phyloP scores from a whole-genome alignment of 1,284 basidiomycete genomes.

The Melanopsichium pennsylvanicum region DNA sequence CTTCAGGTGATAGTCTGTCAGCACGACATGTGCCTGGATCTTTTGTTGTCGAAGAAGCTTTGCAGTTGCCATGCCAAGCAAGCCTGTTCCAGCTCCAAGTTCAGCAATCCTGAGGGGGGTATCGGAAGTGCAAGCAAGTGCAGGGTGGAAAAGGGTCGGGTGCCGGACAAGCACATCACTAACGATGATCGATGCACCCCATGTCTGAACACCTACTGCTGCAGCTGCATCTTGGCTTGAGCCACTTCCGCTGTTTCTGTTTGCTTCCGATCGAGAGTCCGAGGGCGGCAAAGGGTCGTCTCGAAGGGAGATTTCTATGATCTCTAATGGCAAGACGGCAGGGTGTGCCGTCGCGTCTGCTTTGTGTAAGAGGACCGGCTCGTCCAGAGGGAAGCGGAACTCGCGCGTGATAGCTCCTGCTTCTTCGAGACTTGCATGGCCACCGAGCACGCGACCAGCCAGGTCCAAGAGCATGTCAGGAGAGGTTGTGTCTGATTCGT shows the following conservation, averaged over 20 bases:
- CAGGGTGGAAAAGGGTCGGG: conserved; percentile 26
- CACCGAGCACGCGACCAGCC: conserved; percentile 39
- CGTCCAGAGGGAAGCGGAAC: conserved; percentile 33
- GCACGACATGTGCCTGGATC: conserved; percentile 22
- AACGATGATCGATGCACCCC: conserved; percentile 39
- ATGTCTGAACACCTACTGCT: conserved; percentile 47
- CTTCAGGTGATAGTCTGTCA: conserved; percentile 43
- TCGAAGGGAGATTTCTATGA: conserved; percentile 25
- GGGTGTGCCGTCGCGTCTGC: background rate
- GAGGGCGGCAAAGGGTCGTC: conserved; percentile 45
- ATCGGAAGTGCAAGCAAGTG: background rate
- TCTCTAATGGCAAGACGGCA: background rate
- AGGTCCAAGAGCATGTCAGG: conserved; percentile 36
- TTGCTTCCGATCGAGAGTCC: conserved; percentile 15
- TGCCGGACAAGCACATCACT: conserved; percentile 35
- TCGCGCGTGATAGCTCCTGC: conserved; percentile 36
- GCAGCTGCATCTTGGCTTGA: conserved; percentile 38
- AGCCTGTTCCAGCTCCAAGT: conserved; percentile 44
- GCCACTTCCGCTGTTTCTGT: background rate
- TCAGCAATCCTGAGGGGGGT: conserved; percentile 22
- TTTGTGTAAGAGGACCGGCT: conserved; percentile 12
- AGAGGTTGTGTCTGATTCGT: background rate
- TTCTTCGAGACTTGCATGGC: conserved; percentile 35
- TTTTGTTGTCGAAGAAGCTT: conserved; percentile 18
- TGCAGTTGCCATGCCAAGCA: conserved; percentile 41